Evolutionary conservation across 345 rosid species (phyloP), one percentile per base, ranked within the genome.

Genomic region (Sisymbrium irio): DNA sequence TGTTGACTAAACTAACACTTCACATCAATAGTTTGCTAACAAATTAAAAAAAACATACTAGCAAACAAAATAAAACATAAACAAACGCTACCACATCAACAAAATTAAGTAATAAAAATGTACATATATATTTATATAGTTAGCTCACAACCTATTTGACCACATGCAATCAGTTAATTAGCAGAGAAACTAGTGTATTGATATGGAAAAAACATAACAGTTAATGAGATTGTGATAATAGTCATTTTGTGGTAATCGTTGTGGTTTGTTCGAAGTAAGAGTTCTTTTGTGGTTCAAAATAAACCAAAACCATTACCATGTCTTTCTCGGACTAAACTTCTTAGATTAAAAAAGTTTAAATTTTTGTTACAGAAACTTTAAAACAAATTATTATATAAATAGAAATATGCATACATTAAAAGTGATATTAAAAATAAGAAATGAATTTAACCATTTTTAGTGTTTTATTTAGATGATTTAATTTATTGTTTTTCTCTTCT

Each of bases 11-110:
- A 18, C 50, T 17, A 49, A 27, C 33, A 15, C 8, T 61, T 62
- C 68, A 39, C 42, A 49, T 49, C 20, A 36, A 27, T 49, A 61
- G 7, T 11, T 69, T 58, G 57, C 46, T 57, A 45, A 33, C 22
- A 45, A 33, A 36, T 17, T 47, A 36, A 47, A 49, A 60, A 69
- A 71, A 15, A 22, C 30, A 59, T 19, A 60, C 47, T 59, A 59
- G 12, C 50, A 36, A 8, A 36, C 49, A 37, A 49, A 22, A 17
- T 37, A 22, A 47, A 60, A 12, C 50, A 61, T 47, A 71, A 71
- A 46, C 67, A 59, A 71, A 46, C 49, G 13, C 28, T 36, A 58
- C 44, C 20, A 35, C 58, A 27, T 42, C 51, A 7, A 62, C 9
- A 27, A n/a, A 62, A n/a, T 62, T 15, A 44, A 5, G 45, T 15